Conservation (phyloP, 225 moss, liverwort and hornwort genomes). For the Bryoerythrophyllum caledonicum region DNA sequence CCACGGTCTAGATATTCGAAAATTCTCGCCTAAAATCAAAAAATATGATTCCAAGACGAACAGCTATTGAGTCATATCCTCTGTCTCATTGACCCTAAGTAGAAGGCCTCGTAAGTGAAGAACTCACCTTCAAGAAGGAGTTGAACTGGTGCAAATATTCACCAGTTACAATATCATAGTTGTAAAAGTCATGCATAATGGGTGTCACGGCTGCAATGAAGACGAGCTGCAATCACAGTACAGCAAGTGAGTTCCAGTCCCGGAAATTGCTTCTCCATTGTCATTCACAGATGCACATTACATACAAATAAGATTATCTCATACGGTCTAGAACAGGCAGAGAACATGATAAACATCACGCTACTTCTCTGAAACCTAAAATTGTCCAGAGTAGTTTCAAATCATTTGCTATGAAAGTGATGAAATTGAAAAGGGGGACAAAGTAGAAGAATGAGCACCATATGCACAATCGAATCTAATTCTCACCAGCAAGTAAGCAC, state of each 20-base stretch:
- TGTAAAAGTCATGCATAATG: conserved; percentile 97
- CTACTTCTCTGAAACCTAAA: neutral
- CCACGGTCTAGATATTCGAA: neutral
- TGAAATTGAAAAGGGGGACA: neutral
- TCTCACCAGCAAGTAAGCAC: conserved; percentile 87
- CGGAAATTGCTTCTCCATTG: neutral
- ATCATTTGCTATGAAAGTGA: neutral
- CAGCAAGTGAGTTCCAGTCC: conserved; percentile 2
- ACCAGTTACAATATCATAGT: conserved; percentile 78
- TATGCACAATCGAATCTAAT: neutral
- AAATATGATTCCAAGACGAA: neutral
- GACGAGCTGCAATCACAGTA: conserved; percentile 54
- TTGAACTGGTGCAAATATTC: conserved; percentile 87
- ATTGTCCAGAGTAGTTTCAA: neutral
- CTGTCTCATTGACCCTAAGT: neutral
- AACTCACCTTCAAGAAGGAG: conserved; percentile 83
- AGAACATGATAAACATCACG: neutral
- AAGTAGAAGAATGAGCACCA: neutral
- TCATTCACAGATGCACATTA: conserved; percentile 23
- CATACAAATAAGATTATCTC: neutral
- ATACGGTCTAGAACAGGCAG: neutral
- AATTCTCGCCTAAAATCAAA: neutral
- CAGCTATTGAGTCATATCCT: neutral
- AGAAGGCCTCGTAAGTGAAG: neutral
- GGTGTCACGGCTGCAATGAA: conserved; percentile 86